Conservation (phyloP, 305 asterid species). For the Fraxinus nigra region DNA sequence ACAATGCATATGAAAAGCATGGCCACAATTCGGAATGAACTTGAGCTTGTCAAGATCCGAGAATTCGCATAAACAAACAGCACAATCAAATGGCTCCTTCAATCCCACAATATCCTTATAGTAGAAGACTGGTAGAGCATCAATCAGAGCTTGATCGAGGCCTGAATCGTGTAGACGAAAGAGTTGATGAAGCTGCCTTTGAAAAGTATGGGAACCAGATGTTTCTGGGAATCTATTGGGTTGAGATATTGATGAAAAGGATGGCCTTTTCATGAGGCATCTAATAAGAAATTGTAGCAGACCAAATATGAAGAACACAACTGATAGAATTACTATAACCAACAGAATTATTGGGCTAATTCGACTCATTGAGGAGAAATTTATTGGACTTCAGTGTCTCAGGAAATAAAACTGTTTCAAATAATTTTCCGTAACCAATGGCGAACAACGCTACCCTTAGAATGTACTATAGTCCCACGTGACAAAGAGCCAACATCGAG, state of each 20-base stretch:
- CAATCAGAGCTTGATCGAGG: slow-evolving; percentile 44
- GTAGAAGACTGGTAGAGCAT: slow-evolving; percentile 44
- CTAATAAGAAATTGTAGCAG: slow-evolving; percentile 47
- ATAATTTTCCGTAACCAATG: not conserved
- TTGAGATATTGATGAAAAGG: slow-evolving; percentile 48
- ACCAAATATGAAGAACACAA: slow-evolving; percentile 51
- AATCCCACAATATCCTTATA: slow-evolving; percentile 43
- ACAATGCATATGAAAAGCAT: slow-evolving; percentile 56
- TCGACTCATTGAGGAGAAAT: slow-evolving; percentile 36
- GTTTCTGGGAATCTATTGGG: slow-evolving; percentile 44
- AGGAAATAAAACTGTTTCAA: not conserved
- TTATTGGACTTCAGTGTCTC: not conserved
- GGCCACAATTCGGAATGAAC: slow-evolving; percentile 47
- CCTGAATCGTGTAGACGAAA: slow-evolving; percentile 55
- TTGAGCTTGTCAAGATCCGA: slow-evolving; percentile 44
- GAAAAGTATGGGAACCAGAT: slow-evolving; percentile 39
- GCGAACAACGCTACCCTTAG: not conserved
- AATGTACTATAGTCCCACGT: not conserved
- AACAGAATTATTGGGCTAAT: slow-evolving; percentile 46
- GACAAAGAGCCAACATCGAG: not conserved
- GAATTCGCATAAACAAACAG: slow-evolving; percentile 51
- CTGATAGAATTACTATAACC: slow-evolving; percentile 46
- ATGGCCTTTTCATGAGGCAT: slow-evolving; percentile 36
- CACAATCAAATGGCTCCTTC: slow-evolving; percentile 55
- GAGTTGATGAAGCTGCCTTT: slow-evolving; percentile 56